A percentile compares a stretch with the other conserved stretches of the same genome.
Conservation (phyloP, 148 eudicot species). For the Simmondsia chinensis region DNA sequence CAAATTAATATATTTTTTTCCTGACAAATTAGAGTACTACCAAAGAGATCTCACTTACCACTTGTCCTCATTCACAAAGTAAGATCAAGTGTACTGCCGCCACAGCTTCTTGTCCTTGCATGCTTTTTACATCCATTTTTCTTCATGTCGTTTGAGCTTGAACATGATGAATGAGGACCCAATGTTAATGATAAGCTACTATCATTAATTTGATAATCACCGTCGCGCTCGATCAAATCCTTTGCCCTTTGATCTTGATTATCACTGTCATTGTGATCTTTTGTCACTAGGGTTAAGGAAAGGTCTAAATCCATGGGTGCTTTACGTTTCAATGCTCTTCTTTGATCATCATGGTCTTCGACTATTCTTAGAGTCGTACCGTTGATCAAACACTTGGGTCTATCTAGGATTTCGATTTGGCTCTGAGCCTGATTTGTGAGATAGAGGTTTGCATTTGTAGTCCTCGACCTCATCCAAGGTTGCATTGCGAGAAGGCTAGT, state of each 20-base stretch:
- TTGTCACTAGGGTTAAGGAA: slow-evolving; percentile 27
- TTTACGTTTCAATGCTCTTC: slow-evolving; percentile 29
- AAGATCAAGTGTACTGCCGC: slow-evolving; percentile 75
- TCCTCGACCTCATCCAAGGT: background rate
- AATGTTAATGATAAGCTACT: too few species aligned
- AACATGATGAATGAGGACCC: too few species aligned
- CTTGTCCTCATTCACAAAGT: slow-evolving; percentile 59
- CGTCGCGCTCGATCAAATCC: background rate
- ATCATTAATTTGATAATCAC: slow-evolving; percentile 9
- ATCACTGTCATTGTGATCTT: background rate
- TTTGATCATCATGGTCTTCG: background rate
- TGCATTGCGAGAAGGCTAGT: background rate
- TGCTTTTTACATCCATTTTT: slow-evolving; percentile 16
- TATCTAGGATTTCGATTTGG: slow-evolving; percentile 3
- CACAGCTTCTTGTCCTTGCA: slow-evolving; percentile 28
- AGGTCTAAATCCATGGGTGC: slow-evolving; percentile 38
- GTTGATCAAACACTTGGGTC: slow-evolving; percentile 1
- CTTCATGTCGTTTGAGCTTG: slow-evolving; percentile 10
- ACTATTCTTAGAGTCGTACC: background rate
- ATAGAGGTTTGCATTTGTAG: background rate
- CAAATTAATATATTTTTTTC: slow-evolving; percentile 4
- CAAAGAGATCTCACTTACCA: slow-evolving; percentile 51
- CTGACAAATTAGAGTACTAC: slow-evolving; percentile 30
- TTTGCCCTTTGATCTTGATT: slow-evolving; percentile 7
- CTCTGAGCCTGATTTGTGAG: slow-evolving; percentile 10